phyloP scores from a whole-genome alignment of 2,329 filamentous ascomycete genomes.

The Phymatotrichopsis omnivora region DNA sequence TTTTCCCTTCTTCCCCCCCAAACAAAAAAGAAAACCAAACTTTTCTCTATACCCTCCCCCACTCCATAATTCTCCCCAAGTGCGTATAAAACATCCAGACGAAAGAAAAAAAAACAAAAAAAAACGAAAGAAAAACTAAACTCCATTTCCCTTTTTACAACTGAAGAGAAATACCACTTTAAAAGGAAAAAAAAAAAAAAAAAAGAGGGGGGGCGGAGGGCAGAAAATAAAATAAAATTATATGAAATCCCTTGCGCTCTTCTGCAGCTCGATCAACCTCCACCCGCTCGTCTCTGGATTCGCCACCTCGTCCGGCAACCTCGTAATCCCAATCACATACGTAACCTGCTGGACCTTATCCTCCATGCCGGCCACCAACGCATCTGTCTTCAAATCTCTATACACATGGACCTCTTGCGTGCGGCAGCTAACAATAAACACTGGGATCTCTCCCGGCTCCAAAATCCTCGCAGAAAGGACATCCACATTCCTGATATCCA shows the following conservation, averaged over 20 bases:
- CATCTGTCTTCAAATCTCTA: constrained; percentile 75
- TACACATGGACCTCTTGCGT: constrained; percentile 98
- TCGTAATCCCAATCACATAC: constrained; percentile 92
- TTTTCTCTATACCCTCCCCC: constrained; percentile 7
- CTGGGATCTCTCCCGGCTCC: constrained; percentile 77
- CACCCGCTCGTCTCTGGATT: constrained; percentile 95
- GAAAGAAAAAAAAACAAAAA: not conserved
- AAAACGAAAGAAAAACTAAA: not conserved
- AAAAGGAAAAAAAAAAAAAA: constrained; percentile 1
- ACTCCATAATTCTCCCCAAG: not conserved
- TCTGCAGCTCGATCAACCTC: constrained; percentile 97
- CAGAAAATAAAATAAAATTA: constrained; percentile 36
- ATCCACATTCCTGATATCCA: constrained; percentile 92
- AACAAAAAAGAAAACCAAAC: constrained; percentile 8
- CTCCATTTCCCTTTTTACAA: no score
- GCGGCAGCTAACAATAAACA: constrained; percentile 93
- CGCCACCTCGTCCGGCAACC: constrained; percentile 87
- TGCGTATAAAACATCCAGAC: constrained; percentile 4
- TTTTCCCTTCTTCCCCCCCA: no score
- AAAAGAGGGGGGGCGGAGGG: not conserved
- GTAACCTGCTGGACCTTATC: constrained; percentile 97
- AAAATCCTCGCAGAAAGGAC: constrained; percentile 70
- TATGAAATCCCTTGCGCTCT: constrained; percentile 86
- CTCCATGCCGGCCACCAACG: constrained; percentile 94
- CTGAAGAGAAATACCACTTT: not conserved